Percentiles rank a stretch among this genome's conserved stretches.
phyloP scores from a whole-genome alignment of 73 alveolate species.

The Durusdinium trenchii region DNA sequence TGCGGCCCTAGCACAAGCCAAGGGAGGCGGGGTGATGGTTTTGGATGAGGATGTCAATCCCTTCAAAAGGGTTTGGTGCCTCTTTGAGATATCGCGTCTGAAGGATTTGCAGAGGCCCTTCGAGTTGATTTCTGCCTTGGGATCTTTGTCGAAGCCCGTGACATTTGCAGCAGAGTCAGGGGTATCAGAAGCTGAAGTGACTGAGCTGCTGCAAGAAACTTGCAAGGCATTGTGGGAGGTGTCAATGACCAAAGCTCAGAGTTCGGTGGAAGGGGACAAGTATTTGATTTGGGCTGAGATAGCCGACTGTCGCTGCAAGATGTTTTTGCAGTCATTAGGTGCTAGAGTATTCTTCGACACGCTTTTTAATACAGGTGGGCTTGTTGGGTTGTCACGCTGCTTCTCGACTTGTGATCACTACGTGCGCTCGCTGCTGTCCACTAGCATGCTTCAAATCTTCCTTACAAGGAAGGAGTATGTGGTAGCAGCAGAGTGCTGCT shows the following conservation, averaged over 20 bases:
- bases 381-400: neutral
- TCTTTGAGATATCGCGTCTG: neutral
- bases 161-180: no score
- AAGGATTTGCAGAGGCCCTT: neutral
- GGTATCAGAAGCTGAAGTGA: no score
- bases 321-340: neutral
- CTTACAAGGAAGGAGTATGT: neutral
- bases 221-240: neutral
- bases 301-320: neutral
- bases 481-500: neutral
- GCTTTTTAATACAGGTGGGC: no score
- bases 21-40: neutral
- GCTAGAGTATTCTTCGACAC: no score
- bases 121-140: neutral
- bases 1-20: constrained; percentile 14
- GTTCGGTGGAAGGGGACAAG: neutral
- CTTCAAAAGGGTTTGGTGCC: neutral
- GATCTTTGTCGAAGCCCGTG: no score
- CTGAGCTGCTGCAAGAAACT: neutral
- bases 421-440: neutral
- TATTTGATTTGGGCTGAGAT: neutral
- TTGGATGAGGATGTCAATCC: neutral
- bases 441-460: neutral
- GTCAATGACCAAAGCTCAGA: neutral
- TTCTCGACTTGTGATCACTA: neutral